phyloP scores from a whole-genome alignment of 2,329 filamentous ascomycete species.

The Pestalotiopsis sp. region DNA sequence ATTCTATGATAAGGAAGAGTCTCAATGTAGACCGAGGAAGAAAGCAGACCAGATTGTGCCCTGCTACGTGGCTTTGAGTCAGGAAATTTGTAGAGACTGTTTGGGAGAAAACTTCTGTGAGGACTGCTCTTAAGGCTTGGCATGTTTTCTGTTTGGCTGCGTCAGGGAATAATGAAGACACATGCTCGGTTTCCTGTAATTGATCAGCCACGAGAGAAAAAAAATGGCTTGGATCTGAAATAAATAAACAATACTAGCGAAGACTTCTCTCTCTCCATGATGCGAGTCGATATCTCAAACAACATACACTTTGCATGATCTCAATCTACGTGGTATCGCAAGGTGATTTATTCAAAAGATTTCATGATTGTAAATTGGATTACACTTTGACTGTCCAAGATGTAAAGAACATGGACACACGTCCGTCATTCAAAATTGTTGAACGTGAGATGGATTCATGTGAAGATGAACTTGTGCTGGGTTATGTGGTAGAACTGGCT shows the following conservation, averaged over 20 bases:
- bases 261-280: not conserved
- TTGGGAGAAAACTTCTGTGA: not conserved
- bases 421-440: no score
- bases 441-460: no score
- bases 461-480: not conserved
- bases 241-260: not conserved
- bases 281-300: not conserved
- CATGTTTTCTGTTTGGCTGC: constrained; percentile 3
- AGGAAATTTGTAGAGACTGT: not conserved
- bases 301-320: no score
- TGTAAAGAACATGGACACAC: no score
- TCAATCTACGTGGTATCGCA: no score
- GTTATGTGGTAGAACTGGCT: not conserved
- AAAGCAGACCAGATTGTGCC: not conserved
- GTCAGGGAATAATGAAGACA: not conserved
- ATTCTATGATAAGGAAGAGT: constrained; percentile 7
- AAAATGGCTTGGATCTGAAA: not conserved
- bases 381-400: no score
- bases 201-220: not conserved
- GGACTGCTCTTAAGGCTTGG: not conserved
- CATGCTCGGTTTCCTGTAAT: not conserved
- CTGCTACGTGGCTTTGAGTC: not conserved
- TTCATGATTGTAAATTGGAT: no score
- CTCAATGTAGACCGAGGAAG: not conserved
- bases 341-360: no score